phyloP scores from a whole-genome alignment of 2,329 filamentous ascomycete species.

The Exophiala xenobiotica region DNA sequence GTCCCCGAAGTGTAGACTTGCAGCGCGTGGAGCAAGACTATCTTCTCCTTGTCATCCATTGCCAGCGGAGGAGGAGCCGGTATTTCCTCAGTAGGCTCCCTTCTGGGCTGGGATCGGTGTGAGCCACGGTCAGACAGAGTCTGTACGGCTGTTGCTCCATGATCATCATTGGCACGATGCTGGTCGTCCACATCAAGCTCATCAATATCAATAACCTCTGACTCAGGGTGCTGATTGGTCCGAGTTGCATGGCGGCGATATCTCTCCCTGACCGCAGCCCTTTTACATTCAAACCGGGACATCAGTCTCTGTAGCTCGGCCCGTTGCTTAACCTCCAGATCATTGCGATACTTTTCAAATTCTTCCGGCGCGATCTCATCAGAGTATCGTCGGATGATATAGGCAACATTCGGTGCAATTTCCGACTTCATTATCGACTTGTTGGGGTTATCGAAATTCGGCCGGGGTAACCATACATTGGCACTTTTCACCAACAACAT shows the following conservation, averaged over 20 bases:
- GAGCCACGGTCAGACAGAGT: too few relatives aligned
- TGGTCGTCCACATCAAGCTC: constrained; percentile 11
- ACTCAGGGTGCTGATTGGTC: not conserved
- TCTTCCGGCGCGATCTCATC: not conserved
- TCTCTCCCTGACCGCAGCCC: constrained; percentile 2
- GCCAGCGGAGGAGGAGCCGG: constrained; percentile 12
- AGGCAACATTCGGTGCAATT: constrained; percentile 14
- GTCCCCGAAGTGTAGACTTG: constrained; percentile 28
- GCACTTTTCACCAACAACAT: constrained; percentile 5
- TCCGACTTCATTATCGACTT: constrained; percentile 18
- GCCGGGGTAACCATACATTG: constrained; percentile 16
- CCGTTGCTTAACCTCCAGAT: constrained; percentile 6
- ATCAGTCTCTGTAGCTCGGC: constrained; percentile 1
- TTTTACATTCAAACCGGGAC: not conserved
- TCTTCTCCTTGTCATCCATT: constrained; percentile 32
- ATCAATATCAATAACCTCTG: constrained; percentile 19
- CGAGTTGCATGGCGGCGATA: not conserved
- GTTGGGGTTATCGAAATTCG: constrained; percentile 13
- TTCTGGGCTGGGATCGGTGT: too few relatives aligned
- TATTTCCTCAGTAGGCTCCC: constrained; percentile 24
- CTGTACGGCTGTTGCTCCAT: too few relatives aligned
- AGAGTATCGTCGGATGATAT: constrained; percentile 8
- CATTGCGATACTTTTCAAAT: not conserved
- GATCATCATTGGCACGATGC: not conserved
- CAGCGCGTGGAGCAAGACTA: constrained; percentile 33